Evolutionary conservation across 495 filamentous ascomycete genomes (phyloP).

Genomic region (Penicillium lagena): DNA sequence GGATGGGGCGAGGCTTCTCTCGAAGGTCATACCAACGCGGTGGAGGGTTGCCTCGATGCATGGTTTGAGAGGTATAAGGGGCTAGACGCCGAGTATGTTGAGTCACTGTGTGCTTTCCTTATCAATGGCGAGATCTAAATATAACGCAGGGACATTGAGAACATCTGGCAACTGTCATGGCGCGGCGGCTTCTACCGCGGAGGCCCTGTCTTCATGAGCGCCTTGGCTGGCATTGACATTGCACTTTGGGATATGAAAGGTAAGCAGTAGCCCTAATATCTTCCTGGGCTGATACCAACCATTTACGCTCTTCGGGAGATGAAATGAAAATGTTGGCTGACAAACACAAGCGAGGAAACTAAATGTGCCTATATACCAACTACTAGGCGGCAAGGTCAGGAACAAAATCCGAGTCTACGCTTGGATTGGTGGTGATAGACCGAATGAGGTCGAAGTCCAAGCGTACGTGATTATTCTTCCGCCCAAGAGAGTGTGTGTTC

Average conservation of each 20-base stretch:
- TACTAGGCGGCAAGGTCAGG: conserved; percentile 71
- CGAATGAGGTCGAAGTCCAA: conserved; percentile 58
- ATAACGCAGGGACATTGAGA: conserved; percentile 62
- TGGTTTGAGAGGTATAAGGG: conserved; percentile 57
- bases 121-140: not conserved
- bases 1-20: conserved; percentile 80
- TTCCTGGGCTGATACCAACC: no score
- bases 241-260: conserved; percentile 77
- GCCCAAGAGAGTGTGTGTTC: no score
- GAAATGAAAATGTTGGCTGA: no score
- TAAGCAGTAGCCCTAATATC: no score
- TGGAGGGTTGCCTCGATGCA: conserved; percentile 72
- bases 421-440: conserved; percentile 80
- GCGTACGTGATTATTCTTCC: no score
- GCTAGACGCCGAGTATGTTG: conserved; percentile 67
- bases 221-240: conserved; percentile 73
- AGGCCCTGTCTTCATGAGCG: conserved; percentile 80
- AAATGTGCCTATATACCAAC: conserved; percentile 64
- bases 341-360: no score
- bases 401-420: conserved; percentile 71
- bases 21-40: conserved; percentile 70
- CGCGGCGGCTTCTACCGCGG: conserved; percentile 73
- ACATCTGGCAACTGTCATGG: conserved; percentile 72
- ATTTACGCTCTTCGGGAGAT: no score
- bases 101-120: not conserved